phyloP scores from a whole-genome alignment of 257 asterid species.

The Orobanche coerulescens region DNA sequence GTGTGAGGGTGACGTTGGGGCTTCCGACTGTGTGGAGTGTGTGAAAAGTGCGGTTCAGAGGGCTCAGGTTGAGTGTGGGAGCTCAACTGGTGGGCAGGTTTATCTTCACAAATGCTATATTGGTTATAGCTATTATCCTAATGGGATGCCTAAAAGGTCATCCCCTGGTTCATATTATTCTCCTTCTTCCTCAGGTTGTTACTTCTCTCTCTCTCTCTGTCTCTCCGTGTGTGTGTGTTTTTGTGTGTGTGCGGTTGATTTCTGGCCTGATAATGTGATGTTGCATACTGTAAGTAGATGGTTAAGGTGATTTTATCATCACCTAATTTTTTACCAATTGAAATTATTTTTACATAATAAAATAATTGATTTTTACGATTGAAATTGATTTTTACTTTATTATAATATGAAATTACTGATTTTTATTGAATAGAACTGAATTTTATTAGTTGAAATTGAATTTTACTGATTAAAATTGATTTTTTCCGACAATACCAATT shows the following conservation, averaged over 20 bases:
- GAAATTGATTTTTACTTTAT: too few relatives aligned
- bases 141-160: constrained; percentile 54
- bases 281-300: background rate
- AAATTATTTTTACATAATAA: too few relatives aligned
- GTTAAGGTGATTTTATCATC: background rate
- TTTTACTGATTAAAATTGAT: too few relatives aligned
- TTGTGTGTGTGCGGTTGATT: too few relatives aligned
- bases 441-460: too few relatives aligned
- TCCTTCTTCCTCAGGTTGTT: constrained; percentile 53
- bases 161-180: constrained; percentile 46
- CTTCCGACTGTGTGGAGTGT: constrained; percentile 58
- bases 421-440: too few relatives aligned
- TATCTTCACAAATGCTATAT: constrained; percentile 66
- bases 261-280: background rate
- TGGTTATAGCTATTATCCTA: constrained; percentile 43
- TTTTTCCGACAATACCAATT: too few relatives aligned
- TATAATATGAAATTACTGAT: too few relatives aligned
- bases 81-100: constrained; percentile 56
- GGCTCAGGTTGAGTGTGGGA: constrained; percentile 84
- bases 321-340: too few relatives aligned
- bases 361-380: too few relatives aligned
- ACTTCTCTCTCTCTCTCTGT: background rate
- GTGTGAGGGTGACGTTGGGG: constrained; percentile 74
- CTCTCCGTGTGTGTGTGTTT: background rate
- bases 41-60: constrained; percentile 62